Conservation (phyloP, 2,329 filamentous ascomycete species). For the Neodidymelliopsis sp. region DNA sequence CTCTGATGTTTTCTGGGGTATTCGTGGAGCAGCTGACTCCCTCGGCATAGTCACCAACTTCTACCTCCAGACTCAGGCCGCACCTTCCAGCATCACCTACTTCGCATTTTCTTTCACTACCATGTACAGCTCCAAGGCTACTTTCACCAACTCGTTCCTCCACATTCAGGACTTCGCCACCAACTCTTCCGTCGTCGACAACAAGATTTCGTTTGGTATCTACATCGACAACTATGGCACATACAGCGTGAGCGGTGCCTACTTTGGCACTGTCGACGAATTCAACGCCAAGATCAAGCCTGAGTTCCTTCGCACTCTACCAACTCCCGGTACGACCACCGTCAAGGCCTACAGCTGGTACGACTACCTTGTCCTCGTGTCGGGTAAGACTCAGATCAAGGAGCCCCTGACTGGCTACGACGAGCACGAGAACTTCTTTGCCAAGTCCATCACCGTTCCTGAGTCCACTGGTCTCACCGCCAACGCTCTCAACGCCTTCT, state of each 20-base stretch:
- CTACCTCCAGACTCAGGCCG: slow-evolving; percentile 44
- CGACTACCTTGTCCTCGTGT: slow-evolving; percentile 54
- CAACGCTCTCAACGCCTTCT: slow-evolving; percentile 37
- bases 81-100: slow-evolving; percentile 38
- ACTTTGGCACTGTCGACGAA: slow-evolving; percentile 47
- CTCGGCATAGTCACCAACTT: slow-evolving; percentile 52
- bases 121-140: slow-evolving; percentile 37
- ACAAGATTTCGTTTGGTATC: slow-evolving; percentile 52
- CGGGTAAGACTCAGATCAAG: slow-evolving; percentile 36
- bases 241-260: slow-evolving; percentile 51
- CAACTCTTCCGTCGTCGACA: slow-evolving; percentile 51
- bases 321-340: slow-evolving; percentile 30
- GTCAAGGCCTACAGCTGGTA: slow-evolving; percentile 46
- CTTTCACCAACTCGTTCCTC: slow-evolving; percentile 50
- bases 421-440: slow-evolving; percentile 51
- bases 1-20: slow-evolving; percentile 52
- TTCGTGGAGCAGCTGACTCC: slow-evolving; percentile 52
- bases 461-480: slow-evolving; percentile 42
- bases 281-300: slow-evolving; percentile 50
- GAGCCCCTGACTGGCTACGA: slow-evolving; percentile 45
- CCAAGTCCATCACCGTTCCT: slow-evolving; percentile 52
- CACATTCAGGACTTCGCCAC: slow-evolving; percentile 52
- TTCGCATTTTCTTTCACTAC: slow-evolving; percentile 36
- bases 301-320: slow-evolving; percentile 50
- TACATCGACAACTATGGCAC: slow-evolving; percentile 48